A percentile compares a stretch with the other conserved stretches of the same genome.
These are phyloP conservation scores for Heracleum sosnowskyi DNA, from an alignment of 129 eudicot genomes.

Conservation along the genomic window DNA sequence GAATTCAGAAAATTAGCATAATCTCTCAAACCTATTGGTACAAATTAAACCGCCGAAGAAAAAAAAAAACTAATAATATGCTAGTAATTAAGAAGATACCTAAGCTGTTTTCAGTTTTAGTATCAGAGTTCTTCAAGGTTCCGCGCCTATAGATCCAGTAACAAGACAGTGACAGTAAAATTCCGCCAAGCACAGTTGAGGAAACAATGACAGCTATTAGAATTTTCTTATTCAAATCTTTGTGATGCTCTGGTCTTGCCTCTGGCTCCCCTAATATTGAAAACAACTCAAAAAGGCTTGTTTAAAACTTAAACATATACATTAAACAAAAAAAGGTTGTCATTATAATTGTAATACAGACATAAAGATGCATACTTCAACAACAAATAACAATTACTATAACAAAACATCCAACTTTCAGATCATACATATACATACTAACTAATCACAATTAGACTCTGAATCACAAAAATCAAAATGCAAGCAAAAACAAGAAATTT, in stretches of 20 bases:
- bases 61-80: neutral
- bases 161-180: conserved; percentile 54
- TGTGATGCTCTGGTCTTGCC: conserved; percentile 52
- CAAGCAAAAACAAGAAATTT: neutral
- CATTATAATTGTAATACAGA: neutral
- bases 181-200: conserved; percentile 65
- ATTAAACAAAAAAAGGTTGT: neutral
- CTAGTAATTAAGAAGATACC: conserved; percentile 29
- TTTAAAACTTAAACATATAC: neutral
- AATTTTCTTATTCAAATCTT: conserved; percentile 62
- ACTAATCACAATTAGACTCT: neutral
- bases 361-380: neutral
- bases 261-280: conserved; percentile 41
- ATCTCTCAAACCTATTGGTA: neutral
- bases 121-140: conserved; percentile 37
- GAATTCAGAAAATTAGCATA: neutral
- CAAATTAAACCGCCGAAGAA: neutral
- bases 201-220: conserved; percentile 65
- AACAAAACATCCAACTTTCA: neutral
- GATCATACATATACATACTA: neutral
- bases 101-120: conserved; percentile 27
- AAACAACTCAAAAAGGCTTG: neutral
- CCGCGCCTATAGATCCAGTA: conserved; percentile 60
- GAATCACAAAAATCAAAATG: neutral
- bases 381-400: neutral